Evolutionary conservation across 371 early-diverging fungal genomes (phyloP).

Genomic region (Saksenaea oblongispora): DNA sequence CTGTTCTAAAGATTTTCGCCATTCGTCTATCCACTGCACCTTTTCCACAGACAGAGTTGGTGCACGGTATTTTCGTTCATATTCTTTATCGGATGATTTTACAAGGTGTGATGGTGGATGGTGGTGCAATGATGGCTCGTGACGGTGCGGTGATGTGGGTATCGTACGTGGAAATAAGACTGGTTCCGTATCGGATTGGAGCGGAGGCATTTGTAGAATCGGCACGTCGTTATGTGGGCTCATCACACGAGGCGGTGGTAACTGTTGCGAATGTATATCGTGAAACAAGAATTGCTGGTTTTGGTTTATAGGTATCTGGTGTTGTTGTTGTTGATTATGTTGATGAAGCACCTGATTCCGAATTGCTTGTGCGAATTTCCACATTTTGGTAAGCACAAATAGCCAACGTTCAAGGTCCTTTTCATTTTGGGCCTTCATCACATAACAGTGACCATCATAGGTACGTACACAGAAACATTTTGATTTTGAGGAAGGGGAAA

Average conservation of each 20-base stretch:
- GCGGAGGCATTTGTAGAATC: not conserved
- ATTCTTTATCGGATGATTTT: not conserved
- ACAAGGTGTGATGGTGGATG: not conserved
- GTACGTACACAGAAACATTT: constrained; percentile 50
- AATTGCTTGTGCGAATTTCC: constrained; percentile 42
- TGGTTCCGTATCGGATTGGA: not conserved
- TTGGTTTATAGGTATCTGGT: constrained; percentile 6
- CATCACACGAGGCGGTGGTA: constrained; percentile 7
- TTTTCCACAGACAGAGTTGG: constrained; percentile 40
- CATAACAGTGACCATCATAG: constrained; percentile 27
- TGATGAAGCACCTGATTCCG: constrained; percentile 13
- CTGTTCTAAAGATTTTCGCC: constrained; percentile 49
- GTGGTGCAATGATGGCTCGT: not conserved
- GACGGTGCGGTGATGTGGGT: not conserved
- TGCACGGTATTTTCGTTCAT: constrained; percentile 13
- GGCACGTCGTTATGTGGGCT: not conserved
- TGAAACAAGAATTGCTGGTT: constrained; percentile 11
- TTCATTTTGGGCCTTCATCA: constrained; percentile 47
- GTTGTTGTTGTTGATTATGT: constrained; percentile 22
- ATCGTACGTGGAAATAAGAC: not conserved
- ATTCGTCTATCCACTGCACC: constrained; percentile 43
- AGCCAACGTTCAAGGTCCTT: constrained; percentile 55
- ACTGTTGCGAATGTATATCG: constrained; percentile 14
- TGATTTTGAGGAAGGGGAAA: constrained; percentile 17
- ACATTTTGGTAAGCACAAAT: constrained; percentile 55